Evolutionary conservation across 495 filamentous ascomycete genomes (phyloP).

Genomic region (Aspergillus sclerotioniger): DNA sequence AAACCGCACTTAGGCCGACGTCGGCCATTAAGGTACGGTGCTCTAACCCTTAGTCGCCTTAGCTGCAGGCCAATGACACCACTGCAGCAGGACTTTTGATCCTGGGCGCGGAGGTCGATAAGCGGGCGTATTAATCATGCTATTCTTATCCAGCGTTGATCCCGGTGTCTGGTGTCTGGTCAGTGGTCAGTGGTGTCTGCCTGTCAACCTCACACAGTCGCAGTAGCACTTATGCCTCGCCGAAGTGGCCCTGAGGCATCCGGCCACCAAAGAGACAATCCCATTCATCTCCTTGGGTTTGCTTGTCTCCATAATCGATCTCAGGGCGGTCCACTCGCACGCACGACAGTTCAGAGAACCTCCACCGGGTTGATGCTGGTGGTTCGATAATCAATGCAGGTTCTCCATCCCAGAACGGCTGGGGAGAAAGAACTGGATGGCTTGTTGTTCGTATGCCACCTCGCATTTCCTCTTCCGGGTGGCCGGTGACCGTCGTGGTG

Average conservation of each 20-base stretch:
- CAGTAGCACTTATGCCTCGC: too few species aligned
- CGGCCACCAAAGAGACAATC: not conserved
- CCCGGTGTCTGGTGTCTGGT: too few species aligned
- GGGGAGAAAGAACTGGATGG: not conserved
- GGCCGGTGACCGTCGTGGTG: slow-evolving; percentile 13
- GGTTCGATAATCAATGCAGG: slow-evolving; percentile 5
- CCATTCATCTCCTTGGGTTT: not conserved
- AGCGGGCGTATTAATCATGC: not conserved
- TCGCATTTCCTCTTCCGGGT: slow-evolving; percentile 7
- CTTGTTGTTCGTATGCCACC: slow-evolving; percentile 1
- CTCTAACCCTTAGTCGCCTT: not conserved
- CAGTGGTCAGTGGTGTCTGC: too few species aligned
- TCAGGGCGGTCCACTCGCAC: slow-evolving; percentile 6
- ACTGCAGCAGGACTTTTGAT: not conserved
- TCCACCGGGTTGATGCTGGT: slow-evolving; percentile 6
- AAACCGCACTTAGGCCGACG: slow-evolving; percentile 8
- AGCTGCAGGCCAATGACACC: not conserved
- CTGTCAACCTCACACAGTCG: too few species aligned
- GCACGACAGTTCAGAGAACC: slow-evolving; percentile 11
- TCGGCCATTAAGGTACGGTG: not conserved
- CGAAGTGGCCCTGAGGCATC: too few species aligned
- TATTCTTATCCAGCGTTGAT: slow-evolving; percentile 3
- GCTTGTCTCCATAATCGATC: not conserved
- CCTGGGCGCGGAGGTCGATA: not conserved
- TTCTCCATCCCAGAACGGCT: slow-evolving; percentile 6